Base-by-base conservation (phyloP, 2,329 filamentous ascomycete genomes). In the Beauveria caledonica region DNA sequence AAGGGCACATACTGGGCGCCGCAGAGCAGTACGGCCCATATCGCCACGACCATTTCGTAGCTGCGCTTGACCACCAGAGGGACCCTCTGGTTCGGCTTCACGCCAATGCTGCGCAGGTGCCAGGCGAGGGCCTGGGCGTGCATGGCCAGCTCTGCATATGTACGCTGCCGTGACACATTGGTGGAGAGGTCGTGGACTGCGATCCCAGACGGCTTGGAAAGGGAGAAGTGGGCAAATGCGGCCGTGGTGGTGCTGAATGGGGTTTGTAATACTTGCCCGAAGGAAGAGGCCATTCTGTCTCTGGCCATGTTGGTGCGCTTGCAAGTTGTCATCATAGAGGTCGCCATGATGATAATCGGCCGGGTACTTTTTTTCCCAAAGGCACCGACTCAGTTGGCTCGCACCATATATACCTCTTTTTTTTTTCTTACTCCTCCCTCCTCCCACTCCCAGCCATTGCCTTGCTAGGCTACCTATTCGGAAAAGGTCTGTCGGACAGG, bases 1-100 rank as follows among this genome's bases (percentile, higher is more conserved):
- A 86, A 74, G 3, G 83, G 83, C 5, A 85, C 76, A 66, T 86
- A 86, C 64, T 86, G 82, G 15, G 78, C 82, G 21, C 82, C 82
- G 52, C 78, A 78, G 60, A 81, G 81, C 39, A 86, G 70, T 19
- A 84, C 73, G 2, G 80, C 82, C 60, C 82, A 73, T 53, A 85
- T 83, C 21, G 78, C 81, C 54, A 83, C 74, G 7, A 84, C 70
- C 80, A 85, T 83, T 63, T 82, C 80, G 52, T 82, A 70, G 44
- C 80, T 78, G 15, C 82, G 75, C 62, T 78, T 79, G 60, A 79
- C 78, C n/a, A 85, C 76, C 27, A 85, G 73, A n/a, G 79, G 80
- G 6, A 84, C 74, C 42, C 78, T 72, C 64, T 82, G 77, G 6
- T 73, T 71, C 25, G 76, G 75, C 40, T 66, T 64, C 25, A 81